Evolutionary conservation across 2,329 filamentous ascomycete genomes (phyloP).

Genomic region (Calonectria pseudoreteaudii): DNA sequence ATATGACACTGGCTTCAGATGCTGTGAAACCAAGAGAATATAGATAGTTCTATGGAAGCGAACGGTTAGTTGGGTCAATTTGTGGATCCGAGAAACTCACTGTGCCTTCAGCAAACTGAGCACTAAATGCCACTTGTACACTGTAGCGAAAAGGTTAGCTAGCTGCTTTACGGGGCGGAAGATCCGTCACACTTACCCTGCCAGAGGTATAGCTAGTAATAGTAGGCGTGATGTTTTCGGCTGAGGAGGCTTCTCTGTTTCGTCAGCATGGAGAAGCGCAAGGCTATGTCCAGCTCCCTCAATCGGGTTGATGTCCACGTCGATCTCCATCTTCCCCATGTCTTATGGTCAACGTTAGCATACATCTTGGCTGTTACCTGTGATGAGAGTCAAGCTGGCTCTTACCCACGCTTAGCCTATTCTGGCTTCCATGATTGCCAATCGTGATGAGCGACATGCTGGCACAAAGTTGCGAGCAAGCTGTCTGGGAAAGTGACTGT

Average conservation of each 20-base stretch:
- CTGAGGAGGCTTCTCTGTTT: background rate
- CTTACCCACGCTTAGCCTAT: background rate
- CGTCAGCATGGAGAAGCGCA: background rate
- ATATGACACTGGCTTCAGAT: background rate
- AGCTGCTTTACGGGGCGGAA: too few species aligned
- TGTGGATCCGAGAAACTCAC: background rate
- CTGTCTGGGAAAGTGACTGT: background rate
- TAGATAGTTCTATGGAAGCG: background rate
- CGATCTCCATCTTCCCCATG: background rate
- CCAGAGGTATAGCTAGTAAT: background rate
- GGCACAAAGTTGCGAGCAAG: background rate
- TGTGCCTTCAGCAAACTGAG: background rate
- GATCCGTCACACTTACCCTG: background rate
- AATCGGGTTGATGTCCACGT: background rate
- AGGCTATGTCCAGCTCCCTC: background rate
- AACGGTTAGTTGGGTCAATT: background rate
- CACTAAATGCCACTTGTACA: background rate
- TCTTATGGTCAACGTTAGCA: background rate
- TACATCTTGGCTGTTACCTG: background rate
- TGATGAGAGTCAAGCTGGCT: too few species aligned
- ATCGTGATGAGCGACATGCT: background rate
- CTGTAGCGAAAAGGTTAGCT: background rate
- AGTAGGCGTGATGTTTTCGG: background rate
- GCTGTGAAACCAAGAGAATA: background rate
- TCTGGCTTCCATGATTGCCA: background rate